Evolutionary conservation across 352 stramenopile species (phyloP).

Genomic region (Globisporangium alternatum): DNA sequence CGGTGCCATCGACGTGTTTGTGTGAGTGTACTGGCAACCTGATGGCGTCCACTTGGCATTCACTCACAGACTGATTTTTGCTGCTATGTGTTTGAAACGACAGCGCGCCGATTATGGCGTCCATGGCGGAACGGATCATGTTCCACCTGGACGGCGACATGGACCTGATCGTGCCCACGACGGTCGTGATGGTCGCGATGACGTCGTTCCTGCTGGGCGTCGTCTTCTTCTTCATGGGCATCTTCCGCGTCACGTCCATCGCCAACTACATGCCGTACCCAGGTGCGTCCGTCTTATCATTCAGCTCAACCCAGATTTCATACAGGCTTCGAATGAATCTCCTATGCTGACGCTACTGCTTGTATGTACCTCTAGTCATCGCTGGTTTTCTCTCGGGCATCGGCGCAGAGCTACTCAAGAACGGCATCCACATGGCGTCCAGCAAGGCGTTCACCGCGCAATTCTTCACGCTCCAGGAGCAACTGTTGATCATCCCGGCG

Average conservation of each 20-base stretch:
- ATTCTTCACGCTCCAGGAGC: slow-evolving; percentile 60
- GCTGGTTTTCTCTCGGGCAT: slow-evolving; percentile 80
- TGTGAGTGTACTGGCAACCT: slow-evolving; percentile 30
- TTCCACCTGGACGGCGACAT: slow-evolving; percentile 55
- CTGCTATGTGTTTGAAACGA: background rate
- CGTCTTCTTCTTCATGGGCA: slow-evolving; percentile 68
- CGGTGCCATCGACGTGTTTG: slow-evolving; percentile 75
- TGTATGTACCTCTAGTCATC: slow-evolving; percentile 40
- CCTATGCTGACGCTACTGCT: background rate
- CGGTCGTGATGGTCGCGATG: slow-evolving; percentile 66
- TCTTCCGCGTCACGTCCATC: slow-evolving; percentile 70
- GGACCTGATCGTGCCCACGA: slow-evolving; percentile 60
- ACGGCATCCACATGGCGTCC: slow-evolving; percentile 77
- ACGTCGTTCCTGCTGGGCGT: slow-evolving; percentile 61
- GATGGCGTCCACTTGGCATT: background rate
- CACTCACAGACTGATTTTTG: background rate
- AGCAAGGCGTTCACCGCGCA: slow-evolving; percentile 44
- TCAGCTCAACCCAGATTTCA: background rate
- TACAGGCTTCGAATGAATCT: background rate
- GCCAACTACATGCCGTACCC: slow-evolving; percentile 86
- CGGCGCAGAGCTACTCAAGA: slow-evolving; percentile 71
- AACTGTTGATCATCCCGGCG: slow-evolving; percentile 52
- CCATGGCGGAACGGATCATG: slow-evolving; percentile 73
- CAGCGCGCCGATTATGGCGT: slow-evolving; percentile 65
- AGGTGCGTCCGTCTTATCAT: slow-evolving; percentile 15